Evolutionary conservation across 2,329 filamentous ascomycete genomes (phyloP).

Genomic region (Ceratocystis lukuohia): DNA sequence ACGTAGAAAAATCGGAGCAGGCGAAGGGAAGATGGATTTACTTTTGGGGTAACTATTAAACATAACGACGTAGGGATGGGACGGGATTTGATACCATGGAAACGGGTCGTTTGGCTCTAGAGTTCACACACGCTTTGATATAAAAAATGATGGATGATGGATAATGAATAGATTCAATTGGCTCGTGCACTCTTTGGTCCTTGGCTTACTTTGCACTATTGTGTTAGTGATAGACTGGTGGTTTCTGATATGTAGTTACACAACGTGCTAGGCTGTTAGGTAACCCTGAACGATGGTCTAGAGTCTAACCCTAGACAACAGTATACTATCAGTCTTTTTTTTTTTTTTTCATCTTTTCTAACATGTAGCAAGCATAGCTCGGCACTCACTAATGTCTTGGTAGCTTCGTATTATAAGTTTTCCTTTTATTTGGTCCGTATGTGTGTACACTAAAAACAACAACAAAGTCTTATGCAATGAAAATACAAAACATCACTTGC

Average conservation of each 20-base stretch:
- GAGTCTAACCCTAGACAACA: too few relatives aligned
- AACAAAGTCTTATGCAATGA: slow-evolving; percentile 13
- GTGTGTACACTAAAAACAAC: slow-evolving; percentile 18
- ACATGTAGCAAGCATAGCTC: too few relatives aligned
- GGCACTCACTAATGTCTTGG: background rate
- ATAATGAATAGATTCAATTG: slow-evolving; percentile 18
- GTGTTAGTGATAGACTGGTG: background rate
- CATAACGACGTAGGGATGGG: background rate
- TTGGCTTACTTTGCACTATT: background rate
- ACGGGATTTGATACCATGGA: slow-evolving; percentile 18
- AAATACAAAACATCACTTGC: slow-evolving; percentile 8
- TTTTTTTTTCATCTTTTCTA: too few relatives aligned
- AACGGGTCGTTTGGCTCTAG: slow-evolving; percentile 15
- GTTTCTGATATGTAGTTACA: too few relatives aligned
- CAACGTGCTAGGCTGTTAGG: too few relatives aligned
- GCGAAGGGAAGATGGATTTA: background rate
- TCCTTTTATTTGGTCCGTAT: slow-evolving; percentile 14
- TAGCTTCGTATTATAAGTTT: background rate
- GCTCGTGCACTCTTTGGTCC: slow-evolving; percentile 10
- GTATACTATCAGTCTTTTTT: too few relatives aligned
- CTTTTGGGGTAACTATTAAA: slow-evolving; percentile 7
- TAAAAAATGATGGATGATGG: slow-evolving; percentile 12
- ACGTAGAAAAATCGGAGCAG: background rate
- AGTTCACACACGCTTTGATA: slow-evolving; percentile 18
- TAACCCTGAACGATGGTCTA: too few relatives aligned